Base-by-base conservation (phyloP, 108 stramenopile genomes). In the Pseudonitzschia pungens region DNA sequence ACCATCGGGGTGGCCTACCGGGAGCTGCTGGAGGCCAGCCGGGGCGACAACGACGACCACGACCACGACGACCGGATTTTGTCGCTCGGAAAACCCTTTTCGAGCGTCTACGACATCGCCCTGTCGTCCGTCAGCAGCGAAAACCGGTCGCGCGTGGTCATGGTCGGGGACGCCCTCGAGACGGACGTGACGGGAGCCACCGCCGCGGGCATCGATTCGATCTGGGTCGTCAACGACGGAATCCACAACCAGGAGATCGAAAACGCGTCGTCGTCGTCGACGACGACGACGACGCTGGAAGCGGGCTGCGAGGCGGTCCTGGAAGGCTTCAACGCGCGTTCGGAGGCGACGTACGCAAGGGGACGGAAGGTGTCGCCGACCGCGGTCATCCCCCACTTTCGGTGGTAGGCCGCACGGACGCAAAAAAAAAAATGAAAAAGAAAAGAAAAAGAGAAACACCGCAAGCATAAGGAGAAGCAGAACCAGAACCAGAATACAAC, bases 141-240 rank as follows among this genome's bases (percentile, higher is more conserved):
- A 64, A 51, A n/a, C 15, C 40, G 55, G 41, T 62, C 74, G 16
- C 73, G 81, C 24, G 81, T 72, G 0, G 83, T 84, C 51, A 94
- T 94, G 93, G 77, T 94, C 50, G 90, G 89, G 21, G 93, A 94
- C 80, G 90, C 93, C 11, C 72, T 94, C n/a, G 93, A 94, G 65
- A 94, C 93, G 22, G 93, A 94, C 71, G 70, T 94, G 15, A 79
- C 74, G 28, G 93, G 93, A 40, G 93, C 85, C 8, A 58, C 70
- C 12, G 59, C 28, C 28, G 69, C 68, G 1, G 86, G 87, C 11
- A 67, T 80, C n/a, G 80, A 73, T 48, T 76, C 87, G 10, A 54
- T 91, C 26, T 94, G 93, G 93, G 84, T 94, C 1, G 72, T 89
- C 16, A 80, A 80, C 8, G 81, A 90, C 74, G 90, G 93, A 1